Percentiles rank a stretch among this genome's conserved stretches.
phyloP scores from a whole-genome alignment of 148 eudicot species.

The Rhododendron griersonianum region DNA sequence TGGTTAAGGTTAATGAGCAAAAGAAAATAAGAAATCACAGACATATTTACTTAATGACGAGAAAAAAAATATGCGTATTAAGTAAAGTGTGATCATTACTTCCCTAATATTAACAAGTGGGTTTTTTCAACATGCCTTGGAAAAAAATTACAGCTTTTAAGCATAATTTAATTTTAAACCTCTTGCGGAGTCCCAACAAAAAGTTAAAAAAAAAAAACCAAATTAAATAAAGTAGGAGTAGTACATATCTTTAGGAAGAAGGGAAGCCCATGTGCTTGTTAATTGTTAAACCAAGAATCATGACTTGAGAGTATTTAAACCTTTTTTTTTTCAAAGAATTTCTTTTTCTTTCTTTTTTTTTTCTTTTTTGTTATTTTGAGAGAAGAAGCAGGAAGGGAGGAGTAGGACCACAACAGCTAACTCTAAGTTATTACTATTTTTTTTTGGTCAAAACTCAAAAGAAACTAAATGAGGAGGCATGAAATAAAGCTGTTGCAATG shows the following conservation, averaged over 20 bases:
- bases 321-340: background rate
- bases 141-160: background rate
- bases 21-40: background rate
- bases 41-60: background rate
- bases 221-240: background rate
- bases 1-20: background rate
- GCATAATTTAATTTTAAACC: conserved; percentile 10
- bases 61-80: no score
- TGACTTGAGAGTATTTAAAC: background rate
- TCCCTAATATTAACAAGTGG: background rate
- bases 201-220: background rate
- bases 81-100: background rate
- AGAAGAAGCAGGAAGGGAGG: background rate
- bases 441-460: background rate
- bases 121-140: background rate
- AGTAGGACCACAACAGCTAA: background rate
- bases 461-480: conserved; percentile 4
- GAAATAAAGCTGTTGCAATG: conserved; percentile 4
- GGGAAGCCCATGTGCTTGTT: conserved; percentile 7
- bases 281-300: conserved; percentile 11
- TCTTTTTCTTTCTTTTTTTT: background rate
- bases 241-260: conserved; percentile 4
- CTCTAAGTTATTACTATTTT: background rate
- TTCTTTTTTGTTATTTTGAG: background rate
- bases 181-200: conserved; percentile 2